phyloP scores from a whole-genome alignment of 2,329 filamentous ascomycete species.

The Blastomyces parvus region DNA sequence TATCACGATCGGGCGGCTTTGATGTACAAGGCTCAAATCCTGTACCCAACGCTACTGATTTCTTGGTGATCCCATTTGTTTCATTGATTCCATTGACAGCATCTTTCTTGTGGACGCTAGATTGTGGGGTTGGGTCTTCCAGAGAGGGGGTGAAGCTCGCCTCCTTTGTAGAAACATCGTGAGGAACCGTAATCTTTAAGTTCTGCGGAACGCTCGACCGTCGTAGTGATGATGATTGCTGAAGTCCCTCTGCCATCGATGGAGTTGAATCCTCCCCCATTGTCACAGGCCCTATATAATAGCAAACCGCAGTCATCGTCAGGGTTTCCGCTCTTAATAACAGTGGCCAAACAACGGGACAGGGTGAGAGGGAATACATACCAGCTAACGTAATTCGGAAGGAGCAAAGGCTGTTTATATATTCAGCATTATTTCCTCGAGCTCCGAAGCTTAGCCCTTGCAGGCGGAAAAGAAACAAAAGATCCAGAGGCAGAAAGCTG shows the following conservation, averaged over 20 bases:
- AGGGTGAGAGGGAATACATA: background rate
- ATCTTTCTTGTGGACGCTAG: background rate
- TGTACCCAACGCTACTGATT: background rate
- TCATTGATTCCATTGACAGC: background rate
- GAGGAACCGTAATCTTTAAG: background rate
- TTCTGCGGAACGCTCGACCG: background rate
- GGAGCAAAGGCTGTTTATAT: background rate
- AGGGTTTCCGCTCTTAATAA: constrained; percentile 1
- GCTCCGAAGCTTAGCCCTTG: background rate
- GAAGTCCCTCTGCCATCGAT: background rate
- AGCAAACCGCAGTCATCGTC: background rate
- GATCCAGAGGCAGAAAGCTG: background rate
- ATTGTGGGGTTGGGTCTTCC: background rate
- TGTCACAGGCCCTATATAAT: background rate
- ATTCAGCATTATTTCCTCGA: background rate
- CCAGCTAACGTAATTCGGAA: background rate
- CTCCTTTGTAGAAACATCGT: background rate
- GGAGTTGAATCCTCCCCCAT: background rate
- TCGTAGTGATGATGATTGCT: constrained; percentile 1
- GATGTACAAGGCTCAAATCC: background rate
- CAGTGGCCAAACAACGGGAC: background rate
- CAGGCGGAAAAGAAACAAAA: background rate
- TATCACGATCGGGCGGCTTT: background rate
- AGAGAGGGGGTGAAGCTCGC: background rate
- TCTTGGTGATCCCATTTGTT: background rate